phyloP scores from a whole-genome alignment of 345 rosid species.

The Populus nigra region DNA sequence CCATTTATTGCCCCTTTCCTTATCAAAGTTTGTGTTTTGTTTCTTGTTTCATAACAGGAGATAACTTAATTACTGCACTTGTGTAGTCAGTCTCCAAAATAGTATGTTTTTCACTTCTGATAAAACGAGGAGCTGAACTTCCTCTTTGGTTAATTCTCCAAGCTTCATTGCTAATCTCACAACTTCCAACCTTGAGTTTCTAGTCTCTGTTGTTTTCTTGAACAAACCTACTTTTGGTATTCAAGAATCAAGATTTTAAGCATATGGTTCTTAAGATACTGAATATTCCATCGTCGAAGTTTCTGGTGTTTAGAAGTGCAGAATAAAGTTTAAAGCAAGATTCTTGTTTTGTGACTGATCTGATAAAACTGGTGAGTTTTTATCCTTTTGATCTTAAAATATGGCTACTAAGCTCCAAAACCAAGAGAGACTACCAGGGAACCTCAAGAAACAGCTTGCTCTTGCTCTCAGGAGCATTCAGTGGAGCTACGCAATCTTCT shows the following conservation, averaged over 20 bases:
- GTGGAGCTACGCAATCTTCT: constrained; percentile 93
- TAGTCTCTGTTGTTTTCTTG: neutral
- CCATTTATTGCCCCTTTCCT: neutral
- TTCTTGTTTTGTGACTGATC: neutral
- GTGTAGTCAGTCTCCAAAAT: neutral
- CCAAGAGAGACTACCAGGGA: constrained; percentile 44
- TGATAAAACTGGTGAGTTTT: neutral
- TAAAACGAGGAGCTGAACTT: neutral
- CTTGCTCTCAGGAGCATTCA: constrained; percentile 77
- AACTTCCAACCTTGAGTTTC: constrained; percentile 2
- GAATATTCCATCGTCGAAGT: neutral
- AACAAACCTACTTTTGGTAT: neutral
- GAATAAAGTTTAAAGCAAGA: neutral
- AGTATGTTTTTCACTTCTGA: neutral
- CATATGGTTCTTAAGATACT: neutral
- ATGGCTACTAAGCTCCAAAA: constrained; percentile 35
- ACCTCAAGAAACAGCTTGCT: constrained; percentile 73
- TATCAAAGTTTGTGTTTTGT: constrained; percentile 6
- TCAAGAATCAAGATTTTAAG: neutral
- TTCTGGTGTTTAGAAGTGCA: neutral
- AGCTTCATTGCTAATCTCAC: neutral
- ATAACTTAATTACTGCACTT: neutral
- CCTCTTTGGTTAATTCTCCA: neutral
- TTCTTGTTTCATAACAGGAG: neutral
- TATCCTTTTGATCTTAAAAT: constrained; percentile 4